Base-by-base conservation (phyloP, 2,329 filamentous ascomycete species). In the Polytolypa hystricis region DNA sequence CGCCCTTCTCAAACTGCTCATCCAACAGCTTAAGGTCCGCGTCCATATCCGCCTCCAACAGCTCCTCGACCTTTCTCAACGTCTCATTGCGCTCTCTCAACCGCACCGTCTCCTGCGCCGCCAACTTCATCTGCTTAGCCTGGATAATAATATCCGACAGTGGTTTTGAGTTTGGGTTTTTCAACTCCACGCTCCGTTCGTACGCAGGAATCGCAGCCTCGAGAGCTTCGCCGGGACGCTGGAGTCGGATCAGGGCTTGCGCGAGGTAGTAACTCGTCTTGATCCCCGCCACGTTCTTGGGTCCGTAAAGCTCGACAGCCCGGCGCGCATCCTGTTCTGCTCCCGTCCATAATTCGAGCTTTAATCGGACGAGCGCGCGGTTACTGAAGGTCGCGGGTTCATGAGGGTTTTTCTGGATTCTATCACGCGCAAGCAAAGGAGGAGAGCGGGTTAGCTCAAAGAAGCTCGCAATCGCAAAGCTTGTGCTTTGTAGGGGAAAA, bases 341-440 rank as follows among this genome's bases (percentile, higher is more conserved):
- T 7, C 70, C 77, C 19, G 83, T 72, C 74, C 80, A 93, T 48
- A 76, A 68, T 42, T 71, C 64, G 15, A 93, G 71, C 60, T 81
- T 83, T 40, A 91, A 68, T 27, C 86, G 76, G 3, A 81, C 78
- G 62, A 94, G 81, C 35, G 86, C 84, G 37, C 87, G 83, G 62
- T 95, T 96, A 26, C 85, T 89, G 62, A 86, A 95, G 34, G 94
- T 72, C 19, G 81, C 69, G 1, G 81, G 75, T 54, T 93, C 91
- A 38, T 67, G 71, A 3, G 82, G 72, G 59, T 93, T 84, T 54
- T 78, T 76, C 49, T 82, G 76, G 48, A 94, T 86, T 27, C 79
- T 84, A 30, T 23, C 23, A 20, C 11, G 34, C 5, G 21, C n/a
- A n/a, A n/a, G n/a, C n/a, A n/a, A n/a, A n/a, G n/a, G n/a, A 12